Base-by-base conservation (phyloP, 257 asterid species). In the Solanum habrochaites region DNA sequence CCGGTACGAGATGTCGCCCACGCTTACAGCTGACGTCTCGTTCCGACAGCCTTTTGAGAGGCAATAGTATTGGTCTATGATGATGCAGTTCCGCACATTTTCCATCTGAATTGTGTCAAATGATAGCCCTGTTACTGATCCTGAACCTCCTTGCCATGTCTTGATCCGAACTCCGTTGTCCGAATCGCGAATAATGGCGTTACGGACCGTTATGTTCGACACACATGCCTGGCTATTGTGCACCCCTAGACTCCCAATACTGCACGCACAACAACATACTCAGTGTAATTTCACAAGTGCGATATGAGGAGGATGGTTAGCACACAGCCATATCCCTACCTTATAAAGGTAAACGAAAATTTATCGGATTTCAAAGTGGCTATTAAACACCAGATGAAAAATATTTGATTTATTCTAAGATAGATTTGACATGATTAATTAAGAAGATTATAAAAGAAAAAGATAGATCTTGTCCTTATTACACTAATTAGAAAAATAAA, bases 71-170 rank as follows among this genome's bases (percentile, higher is more conserved):
- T 97, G 99, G 67, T 97, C 99, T 66, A 97, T 92, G 80, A 95
- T 95, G 13, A 96, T 93, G 75, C 99, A 92, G 90, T 97, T 97
- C 8, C 95, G 87, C 9, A 97, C 99, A 78, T 97, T 96, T 16
- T 97, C 98, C 98, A 96, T 95, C 67, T 97, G 96, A 15, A 97
- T 93, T 92, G 93, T 95, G 88, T 96, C 98, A 52, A 97, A 97
- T 43, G 91, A 88, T 72, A 97, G 90, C 39, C 95, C 94, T 2
- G 94, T 42, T 1, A 97, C 98, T 0, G 99, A 97, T 12, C 99
- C 99, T 42, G 98, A 86, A 16, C 99, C 99, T 21, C 99, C 99
- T 80, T 97, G 98, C 99, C 99, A 97, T 52, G 99, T 97, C 91
- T 97, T 97, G 91, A 97, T 94, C 89, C 98, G 88, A 0, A 97